Percentiles rank a stretch among this genome's conserved stretches.
phyloP scores from a whole-genome alignment of 1,284 basidiomycete genomes.

The Apiotrichum gamsii region DNA sequence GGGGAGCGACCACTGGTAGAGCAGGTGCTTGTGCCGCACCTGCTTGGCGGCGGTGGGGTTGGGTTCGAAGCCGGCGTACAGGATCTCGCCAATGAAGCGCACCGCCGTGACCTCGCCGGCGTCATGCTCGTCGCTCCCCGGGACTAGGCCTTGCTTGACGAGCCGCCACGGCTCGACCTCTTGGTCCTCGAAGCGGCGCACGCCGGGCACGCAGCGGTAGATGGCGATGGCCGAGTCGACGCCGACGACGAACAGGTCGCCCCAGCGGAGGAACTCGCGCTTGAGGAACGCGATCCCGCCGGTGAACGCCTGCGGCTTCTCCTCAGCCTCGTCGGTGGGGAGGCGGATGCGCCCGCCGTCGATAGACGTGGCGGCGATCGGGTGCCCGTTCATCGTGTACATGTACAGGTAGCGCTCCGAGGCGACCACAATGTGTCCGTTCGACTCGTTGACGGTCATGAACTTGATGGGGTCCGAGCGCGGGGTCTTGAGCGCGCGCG shows the following conservation, averaged over 20 bases:
- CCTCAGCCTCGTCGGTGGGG: conserved; percentile 1
- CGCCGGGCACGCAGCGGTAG: conserved; percentile 25
- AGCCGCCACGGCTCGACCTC: conserved; percentile 39
- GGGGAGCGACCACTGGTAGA: conserved; percentile 47
- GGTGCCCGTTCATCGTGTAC: conserved; percentile 46
- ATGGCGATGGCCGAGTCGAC: conserved; percentile 27
- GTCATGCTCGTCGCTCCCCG: conserved; percentile 29
- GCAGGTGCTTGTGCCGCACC: conserved; percentile 20
- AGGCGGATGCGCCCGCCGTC: conserved; percentile 16
- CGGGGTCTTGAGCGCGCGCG: conserved; percentile 64
- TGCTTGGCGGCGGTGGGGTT: not conserved
- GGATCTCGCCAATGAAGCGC: conserved; percentile 43
- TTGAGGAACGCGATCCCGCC: conserved; percentile 43
- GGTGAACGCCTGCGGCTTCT: conserved; percentile 21
- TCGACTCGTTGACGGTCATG: conserved; percentile 75
- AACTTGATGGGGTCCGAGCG: conserved; percentile 58
- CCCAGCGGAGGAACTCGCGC: conserved; percentile 40
- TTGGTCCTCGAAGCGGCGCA: conserved; percentile 24
- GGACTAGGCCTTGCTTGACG: conserved; percentile 33
- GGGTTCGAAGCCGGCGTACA: conserved; percentile 41
- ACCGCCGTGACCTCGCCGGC: conserved; percentile 24
- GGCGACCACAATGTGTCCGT: conserved; percentile 47
- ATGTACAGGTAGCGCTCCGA: conserved; percentile 36
- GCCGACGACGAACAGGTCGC: conserved; percentile 39
- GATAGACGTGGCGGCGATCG: conserved; percentile 34